Base-by-base conservation (phyloP, 1,139 yeast species). In the Suhomyces wounanorum region DNA sequence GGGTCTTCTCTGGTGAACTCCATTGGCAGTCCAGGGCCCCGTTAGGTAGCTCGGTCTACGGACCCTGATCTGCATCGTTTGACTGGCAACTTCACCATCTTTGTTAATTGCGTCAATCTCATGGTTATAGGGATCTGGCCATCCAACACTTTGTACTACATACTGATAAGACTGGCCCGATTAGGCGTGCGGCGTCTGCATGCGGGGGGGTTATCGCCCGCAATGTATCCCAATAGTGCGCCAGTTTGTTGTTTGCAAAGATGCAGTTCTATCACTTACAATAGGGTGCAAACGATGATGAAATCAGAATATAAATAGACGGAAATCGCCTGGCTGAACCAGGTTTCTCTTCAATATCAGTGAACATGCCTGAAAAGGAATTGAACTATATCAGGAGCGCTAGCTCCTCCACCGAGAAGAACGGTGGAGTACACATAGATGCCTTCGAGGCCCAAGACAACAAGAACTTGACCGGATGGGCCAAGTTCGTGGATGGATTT, bases 401-500 rank as follows among this genome's bases (percentile, higher is more conserved):
- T 48, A 76, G 70, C 42, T 67, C 74, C 39, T 63, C 72, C 35
- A 60, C 64, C 26, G 79, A 75, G 45, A 75, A 76, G 56, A 64
- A 65, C 42, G 78, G 78, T 26, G 79, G 78, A 17, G 72, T 75
- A 38, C 72, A 70, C 57, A 66, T 73, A 44, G 77, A 75, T 57
- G 79, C 77, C 37, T 74, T 73, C 52, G 79, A 58, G 51, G 61
- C 65, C 37, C 62, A 60, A 50, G 70, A 69, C 50, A 54, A 54
- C 46, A 51, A 56, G 39, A 55, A 62, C 45, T 63, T 70, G 52
- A 66, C 55, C 14, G 74, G 75, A 2, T 82, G 75, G 72, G 69
- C 69, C 42, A 65, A 69, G 45, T 77, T 82, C 55, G 64, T 64
- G 14, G 87, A 85, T 60, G 77, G 85, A 8, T 85, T 85, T 70